A percentile compares a stretch with the other conserved stretches of the same genome.
phyloP scores from a whole-genome alignment of 192 early-diverging fungal genomes.

The Thoreauomyces humboldtii region DNA sequence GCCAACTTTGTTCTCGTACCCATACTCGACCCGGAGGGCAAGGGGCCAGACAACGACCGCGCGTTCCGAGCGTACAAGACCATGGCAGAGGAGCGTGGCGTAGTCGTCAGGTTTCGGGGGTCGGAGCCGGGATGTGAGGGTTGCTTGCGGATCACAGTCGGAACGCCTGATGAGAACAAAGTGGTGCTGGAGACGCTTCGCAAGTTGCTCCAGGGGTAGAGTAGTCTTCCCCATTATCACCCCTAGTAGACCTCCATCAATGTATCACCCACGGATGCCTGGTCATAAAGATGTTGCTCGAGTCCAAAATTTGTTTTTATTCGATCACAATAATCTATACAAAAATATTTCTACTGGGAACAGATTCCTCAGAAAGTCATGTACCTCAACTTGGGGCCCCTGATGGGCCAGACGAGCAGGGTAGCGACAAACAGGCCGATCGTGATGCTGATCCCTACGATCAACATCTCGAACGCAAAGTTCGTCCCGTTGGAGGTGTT shows the following conservation, averaged over 20 bases:
- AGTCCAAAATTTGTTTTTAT: too few species aligned
- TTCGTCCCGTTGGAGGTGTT: slow-evolving; percentile 35
- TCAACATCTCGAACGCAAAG: slow-evolving; percentile 48
- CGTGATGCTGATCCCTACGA: slow-evolving; percentile 46
- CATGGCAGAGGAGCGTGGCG: slow-evolving; percentile 79
- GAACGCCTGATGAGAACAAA: slow-evolving; percentile 80
- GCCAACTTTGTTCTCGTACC: slow-evolving; percentile 94
- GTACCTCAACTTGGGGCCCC: slow-evolving; percentile 42
- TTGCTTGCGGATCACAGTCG: slow-evolving; percentile 92
- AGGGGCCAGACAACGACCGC: slow-evolving; percentile 66
- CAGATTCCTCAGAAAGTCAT: slow-evolving; percentile 33
- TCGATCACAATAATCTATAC: too few species aligned
- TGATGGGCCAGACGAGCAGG: slow-evolving; percentile 43
- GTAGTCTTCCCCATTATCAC: too few species aligned
- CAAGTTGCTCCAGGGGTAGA: slow-evolving; percentile 1
- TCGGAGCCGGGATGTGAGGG: slow-evolving; percentile 89
- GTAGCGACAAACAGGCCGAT: slow-evolving; percentile 46
- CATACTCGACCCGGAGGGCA: slow-evolving; percentile 63
- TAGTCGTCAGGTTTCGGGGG: slow-evolving; percentile 95
- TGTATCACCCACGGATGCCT: too few species aligned
- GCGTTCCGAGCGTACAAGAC: slow-evolving; percentile 75
- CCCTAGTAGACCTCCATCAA: too few species aligned
- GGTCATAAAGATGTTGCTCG: too few species aligned
- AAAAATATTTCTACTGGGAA: too few species aligned
- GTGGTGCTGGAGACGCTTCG: slow-evolving; percentile 54